A percentile compares a stretch with the other conserved stretches of the same genome.
Conservation (phyloP, 129 eudicot species). For the Arctium lappa region DNA sequence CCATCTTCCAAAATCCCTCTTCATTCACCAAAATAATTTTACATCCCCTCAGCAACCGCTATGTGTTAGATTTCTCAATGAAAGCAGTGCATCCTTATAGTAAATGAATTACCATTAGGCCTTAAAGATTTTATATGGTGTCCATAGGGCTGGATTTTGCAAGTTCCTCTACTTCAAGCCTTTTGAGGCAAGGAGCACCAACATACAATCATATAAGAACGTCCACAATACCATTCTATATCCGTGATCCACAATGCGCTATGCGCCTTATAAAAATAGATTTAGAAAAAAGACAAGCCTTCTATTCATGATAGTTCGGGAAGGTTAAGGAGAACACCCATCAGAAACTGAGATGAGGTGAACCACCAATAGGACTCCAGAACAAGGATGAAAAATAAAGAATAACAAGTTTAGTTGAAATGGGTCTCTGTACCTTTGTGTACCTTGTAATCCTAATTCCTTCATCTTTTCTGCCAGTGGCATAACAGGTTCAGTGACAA, state of each 20-base stretch:
- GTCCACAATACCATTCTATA: background rate
- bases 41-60: background rate
- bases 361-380: background rate
- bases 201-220: background rate
- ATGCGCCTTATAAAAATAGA: background rate
- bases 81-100: background rate
- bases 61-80: background rate
- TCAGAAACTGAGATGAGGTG: background rate
- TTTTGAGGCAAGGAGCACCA: background rate
- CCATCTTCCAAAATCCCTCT: background rate
- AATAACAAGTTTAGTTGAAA: conserved; percentile 1
- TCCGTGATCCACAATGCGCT: conserved; percentile 6
- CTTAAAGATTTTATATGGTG: background rate
- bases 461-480: conserved; percentile 88
- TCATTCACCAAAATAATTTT: background rate
- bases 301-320: background rate
- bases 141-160: background rate
- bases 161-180: background rate
- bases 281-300: background rate
- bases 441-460: conserved; percentile 89
- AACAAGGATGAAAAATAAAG: background rate
- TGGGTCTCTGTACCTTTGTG: conserved; percentile 55
- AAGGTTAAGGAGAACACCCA: background rate
- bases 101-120: background rate
- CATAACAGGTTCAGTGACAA: conserved; percentile 97